Percentiles rank a stretch among this genome's conserved stretches.
Evolutionary conservation across 2,329 filamentous ascomycete species (phyloP).

Genomic region (Colletotrichum orbiculare): DNA sequence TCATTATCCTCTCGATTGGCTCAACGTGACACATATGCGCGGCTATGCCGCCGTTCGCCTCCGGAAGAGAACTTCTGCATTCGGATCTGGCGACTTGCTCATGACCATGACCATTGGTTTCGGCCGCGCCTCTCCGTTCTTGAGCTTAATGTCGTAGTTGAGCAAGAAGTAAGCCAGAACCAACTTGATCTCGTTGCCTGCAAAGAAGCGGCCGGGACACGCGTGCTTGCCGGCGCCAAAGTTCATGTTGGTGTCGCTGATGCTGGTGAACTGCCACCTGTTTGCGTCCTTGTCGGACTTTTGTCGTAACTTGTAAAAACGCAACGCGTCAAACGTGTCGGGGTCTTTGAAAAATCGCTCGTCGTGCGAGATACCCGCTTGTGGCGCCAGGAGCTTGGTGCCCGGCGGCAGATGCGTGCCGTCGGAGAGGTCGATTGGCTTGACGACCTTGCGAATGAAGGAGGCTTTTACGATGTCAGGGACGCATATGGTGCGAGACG

Average conservation of each 20-base stretch:
- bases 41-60: constrained; percentile 42
- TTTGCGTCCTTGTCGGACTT: constrained; percentile 50
- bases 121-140: constrained; percentile 51
- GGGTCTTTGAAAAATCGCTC: constrained; percentile 53
- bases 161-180: constrained; percentile 54
- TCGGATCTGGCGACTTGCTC: constrained; percentile 54
- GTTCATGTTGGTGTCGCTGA: constrained; percentile 55
- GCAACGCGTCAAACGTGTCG: constrained; percentile 59
- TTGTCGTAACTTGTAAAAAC: constrained; percentile 59
- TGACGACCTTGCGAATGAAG: constrained; percentile 58
- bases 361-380: constrained; percentile 54
- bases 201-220: constrained; percentile 61
- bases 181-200: constrained; percentile 58
- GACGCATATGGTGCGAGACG: accelerated
- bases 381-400: constrained; percentile 54
- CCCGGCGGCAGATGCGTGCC: constrained; percentile 56
- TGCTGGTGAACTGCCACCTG: constrained; percentile 56
- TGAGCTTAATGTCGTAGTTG: constrained; percentile 54
- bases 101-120: constrained; percentile 51
- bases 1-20: not conserved
- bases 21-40: not conserved
- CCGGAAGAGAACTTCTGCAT: constrained; percentile 53
- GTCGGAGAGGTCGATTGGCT: constrained; percentile 57
- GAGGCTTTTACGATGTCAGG: constrained; percentile 47
- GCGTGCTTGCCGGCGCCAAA: constrained; percentile 61